A percentile compares a stretch with the other conserved stretches of the same genome.
These are phyloP conservation scores for Chalciporus sp. DNA, from an alignment of 1,284 basidiomycete species.

Conservation along the genomic window DNA sequence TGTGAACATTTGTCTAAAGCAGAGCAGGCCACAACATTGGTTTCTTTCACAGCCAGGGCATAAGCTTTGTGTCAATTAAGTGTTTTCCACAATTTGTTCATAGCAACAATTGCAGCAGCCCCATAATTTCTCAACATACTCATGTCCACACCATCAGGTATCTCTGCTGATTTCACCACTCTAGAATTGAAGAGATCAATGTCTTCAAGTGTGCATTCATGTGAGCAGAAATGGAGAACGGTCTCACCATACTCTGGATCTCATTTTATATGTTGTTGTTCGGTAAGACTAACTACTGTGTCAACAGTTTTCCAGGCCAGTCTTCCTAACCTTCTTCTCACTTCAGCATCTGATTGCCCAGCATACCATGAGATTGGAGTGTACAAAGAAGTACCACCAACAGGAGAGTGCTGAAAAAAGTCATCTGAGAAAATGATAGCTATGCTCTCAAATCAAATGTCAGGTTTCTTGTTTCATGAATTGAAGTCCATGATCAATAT, in stretches of 20 bases:
- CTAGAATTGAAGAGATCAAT: slow-evolving; percentile 34
- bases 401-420: slow-evolving; percentile 25
- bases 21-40: too few species aligned
- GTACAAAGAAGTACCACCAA: slow-evolving; percentile 30
- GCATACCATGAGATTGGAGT: slow-evolving; percentile 18
- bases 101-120: slow-evolving; percentile 25
- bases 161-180: slow-evolving; percentile 18
- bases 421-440: slow-evolving; percentile 16
- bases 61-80: too few species aligned
- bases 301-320: slow-evolving; percentile 34
- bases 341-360: slow-evolving; percentile 7
- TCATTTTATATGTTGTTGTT: slow-evolving; percentile 35
- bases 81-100: too few species aligned
- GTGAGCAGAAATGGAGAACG: slow-evolving; percentile 18
- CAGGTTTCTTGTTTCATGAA: slow-evolving; percentile 17
- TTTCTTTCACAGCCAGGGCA: too few species aligned
- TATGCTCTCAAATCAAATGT: slow-evolving; percentile 5
- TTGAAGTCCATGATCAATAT: slow-evolving; percentile 21
- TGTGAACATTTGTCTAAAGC: background rate
- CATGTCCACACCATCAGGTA: slow-evolving; percentile 29
- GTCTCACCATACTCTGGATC: slow-evolving; percentile 33
- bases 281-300: slow-evolving; percentile 24
- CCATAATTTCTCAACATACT: slow-evolving; percentile 5
- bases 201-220: slow-evolving; percentile 29
- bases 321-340: slow-evolving; percentile 23